These are phyloP conservation scores for Aspergillus calidoustus DNA, from an alignment of 2,329 filamentous ascomycete species.

Conservation along the genomic window DNA sequence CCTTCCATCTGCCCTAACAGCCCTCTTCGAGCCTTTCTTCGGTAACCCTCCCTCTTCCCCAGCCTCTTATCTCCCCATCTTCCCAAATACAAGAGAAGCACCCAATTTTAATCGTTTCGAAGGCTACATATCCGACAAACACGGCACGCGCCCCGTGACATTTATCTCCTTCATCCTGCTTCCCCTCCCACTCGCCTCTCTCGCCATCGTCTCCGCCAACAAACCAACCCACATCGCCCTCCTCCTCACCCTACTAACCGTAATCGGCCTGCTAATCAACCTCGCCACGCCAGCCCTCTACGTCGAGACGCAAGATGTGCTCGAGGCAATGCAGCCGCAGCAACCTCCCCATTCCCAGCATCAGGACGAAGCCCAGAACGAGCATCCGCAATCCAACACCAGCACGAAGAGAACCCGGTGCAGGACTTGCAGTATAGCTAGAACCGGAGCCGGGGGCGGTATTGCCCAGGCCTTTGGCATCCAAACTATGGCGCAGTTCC, in stretches of 20 bases:
- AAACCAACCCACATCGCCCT: slow-evolving; percentile 65
- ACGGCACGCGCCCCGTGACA: slow-evolving; percentile 66
- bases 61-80: not conserved
- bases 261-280: slow-evolving; percentile 63
- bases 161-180: slow-evolving; percentile 59
- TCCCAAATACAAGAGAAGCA: not conserved
- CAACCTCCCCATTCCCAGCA: slow-evolving; percentile 52
- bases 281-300: slow-evolving; percentile 68
- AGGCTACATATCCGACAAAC: slow-evolving; percentile 58
- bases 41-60: slow-evolving; percentile 22
- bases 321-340: slow-evolving; percentile 62
- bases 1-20: slow-evolving; percentile 63
- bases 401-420: not conserved
- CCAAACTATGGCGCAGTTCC: slow-evolving; percentile 66
- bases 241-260: slow-evolving; percentile 64
- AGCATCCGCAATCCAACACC: not conserved
- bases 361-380: not conserved
- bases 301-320: slow-evolving; percentile 67
- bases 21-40: slow-evolving; percentile 64
- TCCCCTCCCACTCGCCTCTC: slow-evolving; percentile 65
- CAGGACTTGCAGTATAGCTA: not conserved
- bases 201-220: slow-evolving; percentile 66
- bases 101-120: slow-evolving; percentile 23
- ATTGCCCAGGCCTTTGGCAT: slow-evolving; percentile 70
- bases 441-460: slow-evolving; percentile 53